These are phyloP conservation scores for Heritiera littoralis DNA, from an alignment of 345 rosid genomes.

Conservation along the genomic window DNA sequence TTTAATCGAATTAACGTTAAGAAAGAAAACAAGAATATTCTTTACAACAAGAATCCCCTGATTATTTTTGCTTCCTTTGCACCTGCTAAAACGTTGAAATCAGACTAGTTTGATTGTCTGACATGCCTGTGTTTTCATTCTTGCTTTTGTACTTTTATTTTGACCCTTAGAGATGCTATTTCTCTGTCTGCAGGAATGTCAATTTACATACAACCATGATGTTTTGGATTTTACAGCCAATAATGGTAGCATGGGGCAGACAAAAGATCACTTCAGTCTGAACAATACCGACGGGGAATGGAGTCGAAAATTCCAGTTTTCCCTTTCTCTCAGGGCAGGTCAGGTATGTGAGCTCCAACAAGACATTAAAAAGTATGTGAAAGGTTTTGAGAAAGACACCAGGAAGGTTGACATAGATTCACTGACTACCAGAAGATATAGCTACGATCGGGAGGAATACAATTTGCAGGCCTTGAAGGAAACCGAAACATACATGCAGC, in stretches of 20 bases:
- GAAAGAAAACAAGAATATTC: background rate
- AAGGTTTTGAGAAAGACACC: background rate
- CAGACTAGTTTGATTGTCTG: background rate
- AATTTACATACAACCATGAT: background rate
- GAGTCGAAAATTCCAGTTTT: slow-evolving; percentile 10
- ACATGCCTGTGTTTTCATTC: background rate
- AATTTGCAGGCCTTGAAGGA: slow-evolving; percentile 21
- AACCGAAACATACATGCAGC: too few relatives aligned
- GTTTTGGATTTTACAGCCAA: background rate
- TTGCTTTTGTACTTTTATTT: background rate
- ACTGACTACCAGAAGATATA: background rate
- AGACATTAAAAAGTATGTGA: slow-evolving; percentile 14
- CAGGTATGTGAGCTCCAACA: slow-evolving; percentile 4
- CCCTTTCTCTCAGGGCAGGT: background rate
- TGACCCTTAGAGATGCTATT: background rate
- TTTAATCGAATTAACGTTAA: too few relatives aligned
- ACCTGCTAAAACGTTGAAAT: background rate
- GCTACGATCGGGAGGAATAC: slow-evolving; percentile 36
- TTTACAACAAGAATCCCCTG: background rate
- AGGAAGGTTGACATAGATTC: background rate
- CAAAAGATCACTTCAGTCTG: background rate
- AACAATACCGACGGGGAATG: background rate
- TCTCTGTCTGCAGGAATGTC: slow-evolving; percentile 17
- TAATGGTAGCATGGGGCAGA: background rate
- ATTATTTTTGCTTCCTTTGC: background rate